phyloP scores from a whole-genome alignment of 495 filamentous ascomycete species.

The Tetracladium setigerum region DNA sequence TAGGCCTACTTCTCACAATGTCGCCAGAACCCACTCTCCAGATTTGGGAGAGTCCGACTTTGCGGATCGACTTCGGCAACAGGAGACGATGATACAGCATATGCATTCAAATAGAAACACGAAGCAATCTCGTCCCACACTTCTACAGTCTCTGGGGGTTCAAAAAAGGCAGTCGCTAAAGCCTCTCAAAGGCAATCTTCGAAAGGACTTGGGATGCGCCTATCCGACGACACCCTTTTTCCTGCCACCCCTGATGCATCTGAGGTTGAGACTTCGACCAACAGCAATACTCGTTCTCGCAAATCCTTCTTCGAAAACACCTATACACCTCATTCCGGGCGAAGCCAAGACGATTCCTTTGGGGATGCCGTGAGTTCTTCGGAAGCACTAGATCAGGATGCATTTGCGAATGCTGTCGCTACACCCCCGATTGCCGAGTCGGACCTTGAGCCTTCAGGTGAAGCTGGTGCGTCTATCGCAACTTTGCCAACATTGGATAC shows the following conservation, averaged over 20 bases:
- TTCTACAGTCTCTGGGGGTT: no score
- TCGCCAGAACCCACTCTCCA: no score
- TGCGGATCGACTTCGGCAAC: no score
- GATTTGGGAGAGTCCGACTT: no score
- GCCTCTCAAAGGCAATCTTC: not conserved
- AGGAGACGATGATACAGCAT: no score
- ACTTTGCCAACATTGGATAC: constrained; percentile 48
- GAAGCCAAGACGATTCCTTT: constrained; percentile 38
- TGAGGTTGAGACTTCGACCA: constrained; percentile 29
- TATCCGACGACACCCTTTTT: constrained; percentile 22
- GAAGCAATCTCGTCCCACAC: no score
- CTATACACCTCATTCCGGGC: constrained; percentile 26
- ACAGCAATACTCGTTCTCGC: not conserved
- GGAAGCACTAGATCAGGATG: constrained; percentile 32
- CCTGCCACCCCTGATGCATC: constrained; percentile 42
- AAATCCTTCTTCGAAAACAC: constrained; percentile 9
- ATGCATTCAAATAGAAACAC: no score
- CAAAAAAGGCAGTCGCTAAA: not conserved
- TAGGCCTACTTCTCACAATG: no score
- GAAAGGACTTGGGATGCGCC: constrained; percentile 16
- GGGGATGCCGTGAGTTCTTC: constrained; percentile 38
- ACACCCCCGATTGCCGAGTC: constrained; percentile 49
- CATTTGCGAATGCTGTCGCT: constrained; percentile 44
- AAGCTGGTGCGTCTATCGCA: constrained; percentile 33
- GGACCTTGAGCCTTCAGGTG: constrained; percentile 41